These are phyloP conservation scores for Infundibulicybe gibba DNA, from an alignment of 768 basidiomycete species.

Conservation along the genomic window DNA sequence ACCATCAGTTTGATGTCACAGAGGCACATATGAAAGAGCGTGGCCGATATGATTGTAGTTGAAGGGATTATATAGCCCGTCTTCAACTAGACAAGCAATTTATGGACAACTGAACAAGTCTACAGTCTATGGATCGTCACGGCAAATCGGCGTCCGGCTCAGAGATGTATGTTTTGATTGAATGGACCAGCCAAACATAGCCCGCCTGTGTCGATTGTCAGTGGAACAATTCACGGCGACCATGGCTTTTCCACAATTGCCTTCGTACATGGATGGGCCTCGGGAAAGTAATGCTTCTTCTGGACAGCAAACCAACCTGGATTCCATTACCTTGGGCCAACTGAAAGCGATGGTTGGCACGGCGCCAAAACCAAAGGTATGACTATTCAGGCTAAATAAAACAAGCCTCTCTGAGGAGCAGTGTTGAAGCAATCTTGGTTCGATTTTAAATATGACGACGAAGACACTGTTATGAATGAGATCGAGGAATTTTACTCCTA, in stretches of 20 bases:
- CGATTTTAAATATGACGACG: constrained; percentile 94
- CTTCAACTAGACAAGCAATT: too few relatives aligned
- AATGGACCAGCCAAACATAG: too few relatives aligned
- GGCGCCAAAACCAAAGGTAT: constrained; percentile 73
- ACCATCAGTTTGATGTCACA: too few relatives aligned
- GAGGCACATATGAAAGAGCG: too few relatives aligned
- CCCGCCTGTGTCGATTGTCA: too few relatives aligned
- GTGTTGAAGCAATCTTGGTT: constrained; percentile 71
- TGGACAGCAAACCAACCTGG: constrained; percentile 41
- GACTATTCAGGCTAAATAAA: constrained; percentile 5
- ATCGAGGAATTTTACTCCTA: constrained; percentile 98
- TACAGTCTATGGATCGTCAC: too few relatives aligned
- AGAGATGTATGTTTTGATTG: too few relatives aligned
- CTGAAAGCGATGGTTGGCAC: constrained; percentile 69
- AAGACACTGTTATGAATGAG: constrained; percentile 93
- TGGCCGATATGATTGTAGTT: too few relatives aligned
- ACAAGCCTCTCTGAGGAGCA: background rate
- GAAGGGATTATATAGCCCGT: too few relatives aligned
- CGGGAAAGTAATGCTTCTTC: constrained; percentile 18
- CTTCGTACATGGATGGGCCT: constrained; percentile 22
- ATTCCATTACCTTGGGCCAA: constrained; percentile 81
- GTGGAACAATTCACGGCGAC: background rate
- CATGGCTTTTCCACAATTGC: constrained; percentile 24
- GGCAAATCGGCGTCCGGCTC: too few relatives aligned
- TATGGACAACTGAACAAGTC: too few relatives aligned